Evolutionary conservation across 202 grass and related monocot species (phyloP), one percentile per base, ranked within the genome.

Genomic region (Dendrocalamus latiflorus): DNA sequence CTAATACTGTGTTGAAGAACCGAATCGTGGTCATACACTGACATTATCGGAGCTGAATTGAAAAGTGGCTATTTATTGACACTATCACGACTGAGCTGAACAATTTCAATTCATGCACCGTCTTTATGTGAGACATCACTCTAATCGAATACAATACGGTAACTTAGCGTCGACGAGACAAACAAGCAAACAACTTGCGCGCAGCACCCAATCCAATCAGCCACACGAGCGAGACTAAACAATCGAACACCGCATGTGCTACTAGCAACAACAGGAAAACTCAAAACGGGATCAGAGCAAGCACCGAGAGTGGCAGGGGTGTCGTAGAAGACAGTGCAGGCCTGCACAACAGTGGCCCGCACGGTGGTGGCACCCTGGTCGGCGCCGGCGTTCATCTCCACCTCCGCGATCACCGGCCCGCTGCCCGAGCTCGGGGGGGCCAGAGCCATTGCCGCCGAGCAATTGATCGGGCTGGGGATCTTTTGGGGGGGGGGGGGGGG

Each of bases 281-380:
- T 4, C 24, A 41, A 77, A 12, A 33, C 33, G 33, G 33, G 33
- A 33, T 38, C 13, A 17, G 38, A 67, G 41, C 28, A 88, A 85
- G 56, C 84, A 98, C 92, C 95, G 17, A 98, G 85, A 70, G 95
- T 95, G 60, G 91, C 88, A 10, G 95, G 90, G 63, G 92, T 95
- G 81, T 94, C 90, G 88, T 94, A 91, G 84, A 98, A 98, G 68
- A 98, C 58, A 86, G 92, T 98, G 81, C 92, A 93, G 30, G 95
- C 95, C 79, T 98, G 95, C 21, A 95, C 92, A 78, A 95, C 89
- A 80, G 88, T 98, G 86, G 95, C 95, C 18, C 95, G 87, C 9
- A 98, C 86, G 53, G 82, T 80, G 74, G 79, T 56, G 22, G 90
- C 70, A 51, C 57, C 41, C 56, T 79, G 87, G 84, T 94, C 92